Conservation (phyloP, 345 rosid genomes). For the Eucalyptus curtisii region DNA sequence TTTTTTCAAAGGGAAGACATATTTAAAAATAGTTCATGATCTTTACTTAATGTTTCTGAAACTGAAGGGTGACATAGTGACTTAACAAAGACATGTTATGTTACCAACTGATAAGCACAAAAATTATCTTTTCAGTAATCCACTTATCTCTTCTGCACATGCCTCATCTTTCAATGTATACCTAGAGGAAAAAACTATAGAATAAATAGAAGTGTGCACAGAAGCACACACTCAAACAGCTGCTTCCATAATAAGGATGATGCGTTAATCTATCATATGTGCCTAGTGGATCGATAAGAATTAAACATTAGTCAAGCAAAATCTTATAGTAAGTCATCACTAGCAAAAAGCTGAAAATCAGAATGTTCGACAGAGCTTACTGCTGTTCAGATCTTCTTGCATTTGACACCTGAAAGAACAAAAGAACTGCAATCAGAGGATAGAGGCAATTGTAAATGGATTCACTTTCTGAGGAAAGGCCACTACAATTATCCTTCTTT, state of each 20-base stretch:
- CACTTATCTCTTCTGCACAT: neutral
- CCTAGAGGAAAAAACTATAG: neutral
- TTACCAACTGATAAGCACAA: neutral
- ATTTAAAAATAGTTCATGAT: neutral
- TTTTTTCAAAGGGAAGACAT: neutral
- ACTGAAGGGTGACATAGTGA: neutral
- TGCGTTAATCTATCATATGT: neutral
- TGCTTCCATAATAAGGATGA: neutral
- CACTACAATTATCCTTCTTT: neutral
- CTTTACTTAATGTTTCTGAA: neutral
- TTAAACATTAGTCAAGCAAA: no score
- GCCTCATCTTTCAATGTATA: neutral
- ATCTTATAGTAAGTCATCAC: neutral
- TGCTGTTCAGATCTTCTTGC: constrained; percentile 32
- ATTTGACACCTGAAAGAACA: constrained; percentile 32
- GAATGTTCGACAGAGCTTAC: constrained; percentile 6
- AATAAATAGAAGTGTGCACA: neutral
- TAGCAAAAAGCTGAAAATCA: neutral
- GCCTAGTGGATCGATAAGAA: neutral
- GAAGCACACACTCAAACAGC: neutral
- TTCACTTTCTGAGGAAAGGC: neutral
- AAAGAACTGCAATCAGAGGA: neutral
- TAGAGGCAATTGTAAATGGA: neutral
- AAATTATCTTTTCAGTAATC: neutral
- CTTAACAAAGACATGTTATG: neutral